Base-by-base conservation (phyloP, 1,284 basidiomycete species). In the Inonotus hispidus region DNA sequence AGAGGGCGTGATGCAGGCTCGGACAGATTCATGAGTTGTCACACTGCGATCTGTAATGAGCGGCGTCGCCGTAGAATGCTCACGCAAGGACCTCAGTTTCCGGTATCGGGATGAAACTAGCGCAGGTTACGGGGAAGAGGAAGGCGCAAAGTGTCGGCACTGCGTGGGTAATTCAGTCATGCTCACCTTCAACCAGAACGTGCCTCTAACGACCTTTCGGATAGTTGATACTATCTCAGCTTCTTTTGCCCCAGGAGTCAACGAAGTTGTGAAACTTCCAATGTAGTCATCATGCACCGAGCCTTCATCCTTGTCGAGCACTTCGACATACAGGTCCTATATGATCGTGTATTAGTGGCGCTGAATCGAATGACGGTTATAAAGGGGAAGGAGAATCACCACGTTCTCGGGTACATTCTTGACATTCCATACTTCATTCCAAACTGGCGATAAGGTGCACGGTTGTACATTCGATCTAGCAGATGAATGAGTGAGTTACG, bases 341-440 rank as follows among this genome's bases (percentile, higher is more conserved):
- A n/a, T 16, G 16, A 14, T 7, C 41, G 14, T 14, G 13, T 25
- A 35, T 27, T 21, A 16, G 41, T 13, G 46, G 14, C 47, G 16
- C 10, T 10, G 11, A 23, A 3, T 14, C 16, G 21, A 19, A 47
- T 57, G 56, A 46, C 1, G 25, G n/a, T n/a, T n/a, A 19, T 25
- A 25, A 11, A 41, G 6, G 21, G 3, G 39, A 19, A 19, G 14
- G 21, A 27, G 21, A 49, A 41, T 7, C 35, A 57, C 77, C 1
- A 87, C 85, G n/a, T 75, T 79, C 1, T 71, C 70, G 0, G 88
- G 88, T 2, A 90, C 88, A 68, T 87, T 88, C 72, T 82, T 85
- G 65, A 90, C 72, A 43, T 75, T 73, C 88, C 88, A 90, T 21
- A 77, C 65, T 67, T 89, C 88, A 66, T 91, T 86, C 88, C 88